Percentiles rank a stretch among this genome's conserved stretches.
phyloP scores from a whole-genome alignment of 495 filamentous ascomycete genomes.

The Lepraria neglecta region DNA sequence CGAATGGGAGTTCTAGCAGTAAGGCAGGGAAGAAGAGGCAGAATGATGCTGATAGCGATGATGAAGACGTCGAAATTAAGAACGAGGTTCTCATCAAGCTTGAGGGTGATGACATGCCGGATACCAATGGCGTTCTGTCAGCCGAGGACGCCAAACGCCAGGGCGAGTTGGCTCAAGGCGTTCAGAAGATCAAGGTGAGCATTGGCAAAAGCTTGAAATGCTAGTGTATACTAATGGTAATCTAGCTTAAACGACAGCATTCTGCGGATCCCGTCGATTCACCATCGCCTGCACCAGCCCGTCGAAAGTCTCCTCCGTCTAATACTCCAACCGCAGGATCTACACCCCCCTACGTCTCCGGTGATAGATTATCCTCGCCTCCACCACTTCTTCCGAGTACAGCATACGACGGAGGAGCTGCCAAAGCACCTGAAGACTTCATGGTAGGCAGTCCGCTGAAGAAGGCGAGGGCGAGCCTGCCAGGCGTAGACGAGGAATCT shows the following conservation, averaged over 20 bases:
- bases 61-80: slow-evolving; percentile 69
- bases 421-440: slow-evolving; percentile 43
- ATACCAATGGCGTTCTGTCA: slow-evolving; percentile 51
- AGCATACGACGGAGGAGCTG: slow-evolving; percentile 28
- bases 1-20: slow-evolving; percentile 48
- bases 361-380: slow-evolving; percentile 35
- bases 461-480: slow-evolving; percentile 69
- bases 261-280: slow-evolving; percentile 66
- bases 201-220: not conserved
- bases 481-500: slow-evolving; percentile 52
- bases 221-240: slow-evolving; percentile 19
- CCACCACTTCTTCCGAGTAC: slow-evolving; percentile 34
- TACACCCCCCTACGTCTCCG: slow-evolving; percentile 37
- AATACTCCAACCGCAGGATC: slow-evolving; percentile 44
- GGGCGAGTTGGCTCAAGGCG: slow-evolving; percentile 82
- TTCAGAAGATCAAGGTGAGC: slow-evolving; percentile 86
- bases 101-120: slow-evolving; percentile 68
- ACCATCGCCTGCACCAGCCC: slow-evolving; percentile 36
- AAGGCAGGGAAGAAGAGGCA: slow-evolving; percentile 32
- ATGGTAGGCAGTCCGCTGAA: slow-evolving; percentile 76
- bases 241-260: slow-evolving; percentile 89
- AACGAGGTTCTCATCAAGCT: slow-evolving; percentile 58
- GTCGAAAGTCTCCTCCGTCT: slow-evolving; percentile 37
- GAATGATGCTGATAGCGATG: slow-evolving; percentile 47
- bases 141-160: slow-evolving; percentile 76